Evolutionary conservation across 495 filamentous ascomycete species (phyloP), one percentile per base, ranked within the genome.

Genomic region (Tuber microsphaerosporum): DNA sequence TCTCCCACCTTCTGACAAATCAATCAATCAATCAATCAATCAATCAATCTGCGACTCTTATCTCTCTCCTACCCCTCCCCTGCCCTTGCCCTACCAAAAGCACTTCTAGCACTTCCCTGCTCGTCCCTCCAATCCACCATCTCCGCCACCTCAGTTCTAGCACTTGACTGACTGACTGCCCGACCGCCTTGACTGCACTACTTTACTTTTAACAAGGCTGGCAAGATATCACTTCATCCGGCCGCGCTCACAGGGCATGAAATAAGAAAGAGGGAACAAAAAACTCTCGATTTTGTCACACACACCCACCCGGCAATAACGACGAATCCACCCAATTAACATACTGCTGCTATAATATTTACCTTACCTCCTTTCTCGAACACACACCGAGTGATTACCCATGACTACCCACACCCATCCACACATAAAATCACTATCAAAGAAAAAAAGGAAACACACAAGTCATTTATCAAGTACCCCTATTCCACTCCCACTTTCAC

Each of bases 401-500:
- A 65, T 65, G 56, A 65, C 31, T 65, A 34, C 31, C 45, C 1
- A 46, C 56, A 6, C 12, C 56, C 56, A 16, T 68, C 22, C 22
- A 14, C 51, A 51, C 68, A 75, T 46, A 65, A 73, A 48, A 77
- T 74, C 75, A 39, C 69, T 72, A 70, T 46, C 77, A 43, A 77
- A 43, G 22, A 71, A 69, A 34, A 68, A 56, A 37, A 14, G 39
- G 39, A 41, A 41, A 41, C 39, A 41, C 71, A 34, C 48, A 42
- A 42, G 76, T 37, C 22, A 76, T 51, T n/a, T 72, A 34, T 41
- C 34, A 77, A 46, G 34, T 48, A 16, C n/a, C 69, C 46, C 6
- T 3, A 51, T 51, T 44, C 61, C 75, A 71, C 69, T 22, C 37
- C 43, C 43, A 65, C 34, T 56, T 22, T 6, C 26, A 44, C 37